Base-by-base conservation (phyloP, 2,329 filamentous ascomycete genomes). In the Aspergillus brasiliensis region DNA sequence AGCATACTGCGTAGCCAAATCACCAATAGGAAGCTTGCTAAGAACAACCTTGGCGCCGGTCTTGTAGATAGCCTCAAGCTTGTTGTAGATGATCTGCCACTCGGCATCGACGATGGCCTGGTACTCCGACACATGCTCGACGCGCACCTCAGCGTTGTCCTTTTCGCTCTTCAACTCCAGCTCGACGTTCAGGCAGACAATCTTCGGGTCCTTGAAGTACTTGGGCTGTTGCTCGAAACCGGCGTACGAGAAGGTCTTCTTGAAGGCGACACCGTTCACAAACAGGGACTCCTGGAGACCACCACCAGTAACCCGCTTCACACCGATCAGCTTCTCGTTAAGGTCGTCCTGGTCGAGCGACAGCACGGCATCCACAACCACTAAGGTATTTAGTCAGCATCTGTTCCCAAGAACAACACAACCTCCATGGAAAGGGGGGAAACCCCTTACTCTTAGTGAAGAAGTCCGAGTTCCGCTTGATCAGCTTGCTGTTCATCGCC, bases 21-120 rank as follows among this genome's bases (percentile, higher is more conserved):
- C 95, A 73, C 95, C 95, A 73, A 99, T 98, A 42, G 95, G 95
- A 63, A 98, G 84, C 81, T 97, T 98, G 80, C 92, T 97, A 59
- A 99, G 88, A 44, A 99, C 92, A 54, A 99, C 92, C 86, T 97
- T 97, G 66, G 95, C 95, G 57, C 95, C 95, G 5, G 94, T 97
- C 80, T 94, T 88, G 84, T 94, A 86, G 56, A 97, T 82, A 51
- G 94, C 91, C 82, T 99, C 95, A 76, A 99, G 91, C 85, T 99
- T 99, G 84, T 97, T 94, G 87, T 90, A 98, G 78, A 99, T 99
- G 75, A 99, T 99, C 80, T 97, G 92, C 95, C 95, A 99, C 80
- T 99, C 95, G 28, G 95, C 95, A 74, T 99, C 95, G 75, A 99
- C 95, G 69, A 99, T 97, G 64, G 95, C 95, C 81, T 99, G 95